Conservation (phyloP, 257 asterid genomes). For the Solanum tarapatanum region DNA sequence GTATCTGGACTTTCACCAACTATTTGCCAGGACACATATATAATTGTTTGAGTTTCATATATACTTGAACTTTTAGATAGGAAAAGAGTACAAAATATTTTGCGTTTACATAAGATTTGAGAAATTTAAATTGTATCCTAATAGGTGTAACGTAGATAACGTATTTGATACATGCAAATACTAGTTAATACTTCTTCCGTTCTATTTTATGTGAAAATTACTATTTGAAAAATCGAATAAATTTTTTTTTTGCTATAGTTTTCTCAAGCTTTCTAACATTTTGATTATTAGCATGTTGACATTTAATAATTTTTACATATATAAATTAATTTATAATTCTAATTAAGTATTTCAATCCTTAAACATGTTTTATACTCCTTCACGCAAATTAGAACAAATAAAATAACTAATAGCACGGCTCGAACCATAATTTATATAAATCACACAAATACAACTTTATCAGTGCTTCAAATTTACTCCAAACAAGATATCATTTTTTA, state of each 20-base stretch:
- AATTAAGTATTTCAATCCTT: neutral
- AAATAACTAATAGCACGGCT: neutral
- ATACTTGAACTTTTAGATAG: too few species aligned
- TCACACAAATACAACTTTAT: too few species aligned
- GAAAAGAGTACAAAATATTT: neutral
- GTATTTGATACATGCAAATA: too few species aligned
- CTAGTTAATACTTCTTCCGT: neutral
- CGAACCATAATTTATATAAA: neutral
- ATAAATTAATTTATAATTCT: too few species aligned
- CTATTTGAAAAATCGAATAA: too few species aligned
- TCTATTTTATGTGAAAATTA: neutral
- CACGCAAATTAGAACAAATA: too few species aligned
- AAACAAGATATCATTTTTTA: too few species aligned
- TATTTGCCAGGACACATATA: too few species aligned
- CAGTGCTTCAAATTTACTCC: rapidly evolving
- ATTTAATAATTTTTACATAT: too few species aligned
- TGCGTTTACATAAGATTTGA: neutral
- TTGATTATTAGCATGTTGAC: neutral
- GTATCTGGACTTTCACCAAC: too few species aligned
- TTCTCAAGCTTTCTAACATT: neutral
- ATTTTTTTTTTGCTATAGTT: neutral
- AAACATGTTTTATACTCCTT: too few species aligned
- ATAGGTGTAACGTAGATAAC: neutral
- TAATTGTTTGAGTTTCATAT: too few species aligned
- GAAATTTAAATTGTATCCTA: neutral